Percentiles rank a stretch among this genome's conserved stretches.
Conservation (phyloP, 805 yeast genomes). For the Debaryomyces maramus region DNA sequence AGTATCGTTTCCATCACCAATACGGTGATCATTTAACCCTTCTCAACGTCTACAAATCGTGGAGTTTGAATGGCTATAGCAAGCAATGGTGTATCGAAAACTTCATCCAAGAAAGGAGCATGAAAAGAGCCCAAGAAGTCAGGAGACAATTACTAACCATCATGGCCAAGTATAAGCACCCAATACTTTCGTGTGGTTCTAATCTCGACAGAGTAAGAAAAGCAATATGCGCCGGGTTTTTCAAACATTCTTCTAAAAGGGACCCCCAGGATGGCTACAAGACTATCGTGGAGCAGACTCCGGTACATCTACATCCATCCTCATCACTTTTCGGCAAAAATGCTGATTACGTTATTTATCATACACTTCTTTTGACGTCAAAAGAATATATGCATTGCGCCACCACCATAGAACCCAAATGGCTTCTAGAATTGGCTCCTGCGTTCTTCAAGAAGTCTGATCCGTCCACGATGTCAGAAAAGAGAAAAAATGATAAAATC, state of each 20-base stretch:
- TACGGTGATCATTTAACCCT: slow-evolving; percentile 85
- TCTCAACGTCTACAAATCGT: slow-evolving; percentile 73
- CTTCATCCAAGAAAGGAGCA: slow-evolving; percentile 75
- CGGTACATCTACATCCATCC: slow-evolving; percentile 86
- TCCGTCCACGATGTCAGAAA: slow-evolving; percentile 46
- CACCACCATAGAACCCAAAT: slow-evolving; percentile 75
- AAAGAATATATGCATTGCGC: slow-evolving; percentile 92
- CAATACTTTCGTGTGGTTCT: slow-evolving; percentile 51
- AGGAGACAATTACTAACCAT: slow-evolving; percentile 64
- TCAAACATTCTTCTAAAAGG: slow-evolving; percentile 64
- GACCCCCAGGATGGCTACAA: slow-evolving; percentile 56
- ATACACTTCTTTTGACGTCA: slow-evolving; percentile 76
- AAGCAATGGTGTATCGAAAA: slow-evolving; percentile 77
- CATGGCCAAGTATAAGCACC: slow-evolving; percentile 49
- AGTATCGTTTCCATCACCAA: slow-evolving; percentile 70
- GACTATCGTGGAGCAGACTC: slow-evolving; percentile 64
- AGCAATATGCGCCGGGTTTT: slow-evolving; percentile 67
- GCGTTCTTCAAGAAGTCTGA: slow-evolving; percentile 69
- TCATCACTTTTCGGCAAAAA: slow-evolving; percentile 61
- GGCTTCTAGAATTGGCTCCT: slow-evolving; percentile 74
- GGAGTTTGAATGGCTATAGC: slow-evolving; percentile 61
- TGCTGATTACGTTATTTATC: slow-evolving; percentile 80
- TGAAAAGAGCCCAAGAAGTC: slow-evolving; percentile 78
- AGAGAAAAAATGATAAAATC: slow-evolving; percentile 62
- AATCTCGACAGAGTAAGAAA: slow-evolving; percentile 58